Conservation (phyloP, 2,329 filamentous ascomycete genomes). For the Pseudocercospora macadamiae region DNA sequence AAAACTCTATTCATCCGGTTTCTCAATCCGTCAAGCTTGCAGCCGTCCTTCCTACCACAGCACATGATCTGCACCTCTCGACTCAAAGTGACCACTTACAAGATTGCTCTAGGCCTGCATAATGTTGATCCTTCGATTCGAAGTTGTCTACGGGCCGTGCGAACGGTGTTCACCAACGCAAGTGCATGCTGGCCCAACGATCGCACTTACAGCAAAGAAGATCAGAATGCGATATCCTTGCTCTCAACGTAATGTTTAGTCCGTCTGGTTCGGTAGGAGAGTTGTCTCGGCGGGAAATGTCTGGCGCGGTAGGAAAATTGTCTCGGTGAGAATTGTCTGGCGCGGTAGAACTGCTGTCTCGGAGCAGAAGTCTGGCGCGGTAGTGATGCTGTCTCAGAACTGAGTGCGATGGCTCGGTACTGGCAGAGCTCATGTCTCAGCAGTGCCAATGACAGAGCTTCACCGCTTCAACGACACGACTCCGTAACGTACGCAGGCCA, state of each 20-base stretch:
- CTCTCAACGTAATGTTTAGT: background rate
- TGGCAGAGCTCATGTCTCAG: background rate
- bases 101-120: background rate
- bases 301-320: too few relatives aligned
- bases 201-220: background rate
- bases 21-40: background rate
- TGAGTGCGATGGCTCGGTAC: background rate
- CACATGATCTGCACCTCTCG: background rate
- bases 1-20: background rate
- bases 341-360: too few relatives aligned
- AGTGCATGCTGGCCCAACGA: background rate
- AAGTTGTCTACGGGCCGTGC: background rate
- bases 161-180: background rate
- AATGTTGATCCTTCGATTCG: background rate
- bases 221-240: background rate
- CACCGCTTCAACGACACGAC: background rate
- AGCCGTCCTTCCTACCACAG: background rate
- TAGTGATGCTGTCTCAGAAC: background rate
- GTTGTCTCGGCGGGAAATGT: too few relatives aligned
- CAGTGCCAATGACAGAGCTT: background rate
- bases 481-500: too few relatives aligned
- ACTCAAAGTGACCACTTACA: too few relatives aligned
- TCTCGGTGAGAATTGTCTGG: too few relatives aligned
- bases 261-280: too few relatives aligned
- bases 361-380: too few relatives aligned